Base-by-base conservation (phyloP, 2,329 filamentous ascomycete species). In the Pseudogymnoascus sp. region DNA sequence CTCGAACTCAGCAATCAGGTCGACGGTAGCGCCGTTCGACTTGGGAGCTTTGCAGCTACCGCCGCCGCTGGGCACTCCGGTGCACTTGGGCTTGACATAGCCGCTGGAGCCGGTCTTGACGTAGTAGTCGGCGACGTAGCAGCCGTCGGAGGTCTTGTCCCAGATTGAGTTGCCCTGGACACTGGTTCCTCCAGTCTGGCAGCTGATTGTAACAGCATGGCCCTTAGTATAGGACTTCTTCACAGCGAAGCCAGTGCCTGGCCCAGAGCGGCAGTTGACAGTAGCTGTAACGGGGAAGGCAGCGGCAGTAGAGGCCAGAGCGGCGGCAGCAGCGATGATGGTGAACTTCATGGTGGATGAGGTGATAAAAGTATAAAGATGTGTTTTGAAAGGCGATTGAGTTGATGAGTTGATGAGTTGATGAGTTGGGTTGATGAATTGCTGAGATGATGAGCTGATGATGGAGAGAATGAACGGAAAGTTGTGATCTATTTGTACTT, bases 11-110 rank as follows among this genome's bases (percentile, higher is more conserved):
- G 75, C 75, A 62, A 76, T 73, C 16, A 75, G 66, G 57, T 66
- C 43, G 20, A 76, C 61, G 9, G 73, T 74, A 8, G 70, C 72
- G 12, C 62, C 61, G 62, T 75, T 76, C 59, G 74, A 67, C 3
- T 63, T 57, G 6, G 69, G 68, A 5, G 60, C 25, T 25, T 20
- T 78, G 76, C 68, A 71, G 47, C 30, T 91, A 0, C 91, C 62
- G 62, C 33, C 43, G 47, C 61, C 91, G 0, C 91, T 61, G 63
- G 7, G 7, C 6, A 92, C 91, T 0, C 90, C 61, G 63, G 20
- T 43, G 59, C 61, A 43, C 41, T 50, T 50, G 2, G 43, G 43
- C 43, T 50, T 50, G 43, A 50, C 43, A 12, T 50, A 50, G 25
- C 43, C 43, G n/a, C 43, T 50, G n/a, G 43, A 50, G 43, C 43